phyloP scores from a whole-genome alignment of 805 yeast species.

The Hanseniaspora lachancei region DNA sequence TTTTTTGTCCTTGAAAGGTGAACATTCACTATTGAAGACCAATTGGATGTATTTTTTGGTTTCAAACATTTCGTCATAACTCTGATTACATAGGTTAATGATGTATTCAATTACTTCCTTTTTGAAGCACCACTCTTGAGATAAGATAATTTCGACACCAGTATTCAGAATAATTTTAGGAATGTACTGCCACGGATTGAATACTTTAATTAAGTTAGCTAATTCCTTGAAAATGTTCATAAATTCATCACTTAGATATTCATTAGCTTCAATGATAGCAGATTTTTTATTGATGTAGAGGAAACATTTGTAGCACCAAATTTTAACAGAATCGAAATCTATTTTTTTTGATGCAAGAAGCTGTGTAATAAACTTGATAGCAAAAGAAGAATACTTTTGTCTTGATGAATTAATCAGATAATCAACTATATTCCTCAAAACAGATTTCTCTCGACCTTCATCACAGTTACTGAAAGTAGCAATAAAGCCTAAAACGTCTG shows the following conservation, averaged over 20 bases:
- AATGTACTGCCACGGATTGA: constrained; percentile 31
- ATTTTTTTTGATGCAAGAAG: constrained; percentile 8
- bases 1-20: constrained; percentile 25
- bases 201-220: constrained; percentile 23
- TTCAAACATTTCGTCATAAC: constrained; percentile 29
- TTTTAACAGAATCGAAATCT: constrained; percentile 18
- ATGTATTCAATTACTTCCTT: constrained; percentile 36
- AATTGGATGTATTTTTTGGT: constrained; percentile 49
- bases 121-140: constrained; percentile 35
- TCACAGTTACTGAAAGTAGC: constrained; percentile 10
- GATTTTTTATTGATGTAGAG: constrained; percentile 46
- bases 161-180: constrained; percentile 42
- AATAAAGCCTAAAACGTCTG: constrained; percentile 13
- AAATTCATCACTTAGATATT: constrained; percentile 23
- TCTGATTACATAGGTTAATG: constrained; percentile 29
- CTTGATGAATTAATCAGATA: constrained; percentile 21
- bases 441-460: constrained; percentile 18
- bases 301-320: constrained; percentile 48
- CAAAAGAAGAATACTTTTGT: constrained; percentile 25
- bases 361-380: constrained; percentile 20
- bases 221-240: constrained; percentile 26
- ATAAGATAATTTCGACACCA: constrained; percentile 50
- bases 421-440: constrained; percentile 16
- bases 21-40: constrained; percentile 40
- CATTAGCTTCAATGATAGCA: constrained; percentile 38